Conservation (phyloP, 208 protist genomes). For the Trypanosoma congolense region DNA sequence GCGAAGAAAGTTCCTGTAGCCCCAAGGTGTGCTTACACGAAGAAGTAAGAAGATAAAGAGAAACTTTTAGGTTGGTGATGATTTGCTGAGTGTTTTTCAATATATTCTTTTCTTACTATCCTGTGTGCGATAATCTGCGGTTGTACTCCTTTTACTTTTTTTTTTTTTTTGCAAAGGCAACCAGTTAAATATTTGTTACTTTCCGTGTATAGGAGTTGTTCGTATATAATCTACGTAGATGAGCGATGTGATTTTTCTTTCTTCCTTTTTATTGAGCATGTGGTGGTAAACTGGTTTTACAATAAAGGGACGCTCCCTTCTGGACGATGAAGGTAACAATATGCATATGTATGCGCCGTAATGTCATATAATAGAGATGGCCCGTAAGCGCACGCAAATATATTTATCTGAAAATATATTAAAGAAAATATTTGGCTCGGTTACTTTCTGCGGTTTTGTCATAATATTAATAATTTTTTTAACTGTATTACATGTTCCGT, state of each 20-base stretch:
- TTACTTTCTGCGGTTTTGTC: too few species aligned
- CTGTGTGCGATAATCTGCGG: background rate
- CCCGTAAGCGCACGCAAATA: too few species aligned
- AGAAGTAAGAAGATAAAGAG: constrained; percentile 22
- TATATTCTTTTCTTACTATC: constrained; percentile 16
- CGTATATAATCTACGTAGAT: background rate
- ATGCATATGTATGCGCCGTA: too few species aligned
- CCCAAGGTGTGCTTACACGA: constrained; percentile 55
- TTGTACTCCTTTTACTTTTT: background rate
- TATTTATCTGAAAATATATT: too few species aligned
- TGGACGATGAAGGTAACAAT: too few species aligned
- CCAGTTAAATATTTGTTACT: background rate
- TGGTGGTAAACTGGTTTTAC: too few species aligned
- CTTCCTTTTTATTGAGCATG: constrained; percentile 18
- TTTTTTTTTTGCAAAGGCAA: background rate
- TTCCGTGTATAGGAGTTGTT: background rate
- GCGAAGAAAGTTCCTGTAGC: constrained; percentile 52
- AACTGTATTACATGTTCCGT: too few species aligned
- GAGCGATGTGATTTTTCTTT: constrained; percentile 12
- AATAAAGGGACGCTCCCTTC: too few species aligned
- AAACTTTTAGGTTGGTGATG: constrained; percentile 6
- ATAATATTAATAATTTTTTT: too few species aligned
- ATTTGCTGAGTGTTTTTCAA: constrained; percentile 17
- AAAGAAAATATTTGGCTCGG: too few species aligned
- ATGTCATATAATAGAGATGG: too few species aligned